A percentile compares a stretch with the other conserved stretches of the same genome.
Conservation (phyloP, 2,329 filamentous ascomycete genomes). For the Pochonia chlamydosporia region DNA sequence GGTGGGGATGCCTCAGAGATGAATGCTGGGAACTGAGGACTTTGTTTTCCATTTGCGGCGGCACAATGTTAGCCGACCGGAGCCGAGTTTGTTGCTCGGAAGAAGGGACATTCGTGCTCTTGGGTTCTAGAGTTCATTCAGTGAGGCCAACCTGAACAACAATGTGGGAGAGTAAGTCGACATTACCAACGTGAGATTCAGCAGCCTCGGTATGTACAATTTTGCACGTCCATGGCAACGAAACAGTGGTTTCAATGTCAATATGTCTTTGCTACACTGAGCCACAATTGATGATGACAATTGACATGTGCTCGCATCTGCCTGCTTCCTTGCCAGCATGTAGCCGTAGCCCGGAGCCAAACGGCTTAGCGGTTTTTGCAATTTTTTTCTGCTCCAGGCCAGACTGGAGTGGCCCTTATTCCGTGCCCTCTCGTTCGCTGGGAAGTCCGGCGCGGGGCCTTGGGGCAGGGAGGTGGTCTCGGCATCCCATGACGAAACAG, state of each 20-base stretch:
- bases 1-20: too few relatives aligned
- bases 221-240: neutral
- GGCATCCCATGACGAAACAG: conserved; percentile 10
- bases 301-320: neutral
- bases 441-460: conserved; percentile 1
- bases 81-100: conserved; percentile 9
- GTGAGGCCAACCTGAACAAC: too few relatives aligned
- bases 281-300: neutral
- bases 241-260: too few relatives aligned
- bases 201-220: neutral
- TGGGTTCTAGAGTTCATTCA: too few relatives aligned
- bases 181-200: too few relatives aligned
- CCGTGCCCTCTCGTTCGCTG: conserved; percentile 3
- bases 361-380: neutral
- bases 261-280: neutral
- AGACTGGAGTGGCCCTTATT: conserved; percentile 9
- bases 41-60: neutral
- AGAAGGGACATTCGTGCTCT: conserved; percentile 2
- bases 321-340: neutral
- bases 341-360: neutral
- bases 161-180: too few relatives aligned
- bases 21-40: too few relatives aligned
- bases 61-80: conserved; percentile 7
- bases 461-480: conserved; percentile 4
- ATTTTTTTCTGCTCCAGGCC: conserved; percentile 1